Base-by-base conservation (phyloP, 306 rosid species). In the Acmispon strigosus region DNA sequence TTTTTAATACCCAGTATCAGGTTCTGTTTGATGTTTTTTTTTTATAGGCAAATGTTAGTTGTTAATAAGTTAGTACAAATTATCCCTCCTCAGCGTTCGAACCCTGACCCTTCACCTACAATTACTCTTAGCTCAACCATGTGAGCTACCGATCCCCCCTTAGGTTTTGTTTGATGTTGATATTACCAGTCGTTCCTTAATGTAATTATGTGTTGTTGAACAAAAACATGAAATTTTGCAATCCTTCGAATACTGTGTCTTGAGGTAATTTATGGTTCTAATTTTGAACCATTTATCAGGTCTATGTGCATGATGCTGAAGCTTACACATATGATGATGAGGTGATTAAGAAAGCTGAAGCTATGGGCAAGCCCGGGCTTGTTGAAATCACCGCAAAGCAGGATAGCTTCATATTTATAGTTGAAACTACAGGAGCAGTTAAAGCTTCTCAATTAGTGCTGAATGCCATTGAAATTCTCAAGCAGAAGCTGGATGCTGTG, bases 321-420 rank as follows among this genome's bases (percentile, higher is more conserved):
- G 91, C 88, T 34, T 94, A 94, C 82, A 79, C 96, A 5, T 94
- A 91, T 3, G 99, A 94, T 66, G 97, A 91, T 45, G 99, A 94
- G 81, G 97, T 91, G 77, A 61, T 94, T 47, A 94, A 94, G 88
- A 94, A 89, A 62, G 97, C 99, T 2, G 96, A 94, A 69, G 88
- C 99, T 19, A 89, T 94, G 97, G 99, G 99, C 54, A 94, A 89
- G 78, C 73, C 97, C 5, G 97, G 97, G 66, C 96, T 94, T 59
- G 88, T 91, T 37, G 99, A 94, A 54, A 89, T 94, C 56, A 80
- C 47, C 72, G 99, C 96, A 5, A 95, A 29, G 72, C 97, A 87
- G 82, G 99, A 95, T 74, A 80, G 96, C 70, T 91, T 95, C 81
- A 86, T 95, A 55, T 95, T 95, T 86, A 86, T 96, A 0, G 96